Evolutionary conservation across 192 early-diverging fungal species (phyloP).

Genomic region (Obelidium mucronatum): DNA sequence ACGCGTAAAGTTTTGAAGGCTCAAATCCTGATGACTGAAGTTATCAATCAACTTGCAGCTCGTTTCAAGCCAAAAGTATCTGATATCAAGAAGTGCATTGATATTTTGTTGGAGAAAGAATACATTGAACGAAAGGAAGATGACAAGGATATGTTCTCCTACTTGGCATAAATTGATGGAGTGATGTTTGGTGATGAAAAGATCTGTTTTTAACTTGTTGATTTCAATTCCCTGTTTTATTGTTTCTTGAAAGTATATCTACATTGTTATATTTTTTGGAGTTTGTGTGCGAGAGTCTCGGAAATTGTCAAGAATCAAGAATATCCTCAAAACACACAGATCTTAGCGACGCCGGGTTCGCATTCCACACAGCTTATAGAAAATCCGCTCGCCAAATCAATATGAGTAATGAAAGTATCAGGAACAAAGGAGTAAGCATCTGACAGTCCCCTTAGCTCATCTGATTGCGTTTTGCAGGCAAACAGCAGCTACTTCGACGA

Average conservation of each 20-base stretch:
- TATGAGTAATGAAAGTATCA: slow-evolving; percentile 25
- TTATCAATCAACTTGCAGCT: slow-evolving; percentile 83
- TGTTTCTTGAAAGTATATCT: neutral
- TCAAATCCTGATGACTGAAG: slow-evolving; percentile 84
- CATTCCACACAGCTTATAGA: slow-evolving; percentile 3
- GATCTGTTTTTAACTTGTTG: neutral
- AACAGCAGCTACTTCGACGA: slow-evolving; percentile 58
- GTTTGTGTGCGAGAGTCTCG: neutral
- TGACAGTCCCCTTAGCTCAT: neutral
- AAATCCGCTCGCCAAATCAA: neutral
- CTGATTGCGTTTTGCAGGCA: neutral
- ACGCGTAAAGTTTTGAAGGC: slow-evolving; percentile 91
- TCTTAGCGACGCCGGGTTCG: neutral
- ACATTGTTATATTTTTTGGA: no score
- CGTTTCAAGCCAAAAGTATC: slow-evolving; percentile 89
- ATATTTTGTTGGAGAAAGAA: slow-evolving; percentile 90
- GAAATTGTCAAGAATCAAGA: slow-evolving; percentile 3
- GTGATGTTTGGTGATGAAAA: neutral
- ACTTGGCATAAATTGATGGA: slow-evolving; percentile 10
- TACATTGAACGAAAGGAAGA: slow-evolving; percentile 89
- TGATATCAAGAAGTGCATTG: slow-evolving; percentile 97
- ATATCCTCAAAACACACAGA: neutral
- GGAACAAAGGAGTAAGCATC: neutral
- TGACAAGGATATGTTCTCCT: slow-evolving; percentile 84
- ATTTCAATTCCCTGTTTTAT: neutral